Evolutionary conservation across 192 early-diverging fungal species (phyloP), one percentile per base, ranked within the genome.

Genomic region (Haplosporangium gracile): DNA sequence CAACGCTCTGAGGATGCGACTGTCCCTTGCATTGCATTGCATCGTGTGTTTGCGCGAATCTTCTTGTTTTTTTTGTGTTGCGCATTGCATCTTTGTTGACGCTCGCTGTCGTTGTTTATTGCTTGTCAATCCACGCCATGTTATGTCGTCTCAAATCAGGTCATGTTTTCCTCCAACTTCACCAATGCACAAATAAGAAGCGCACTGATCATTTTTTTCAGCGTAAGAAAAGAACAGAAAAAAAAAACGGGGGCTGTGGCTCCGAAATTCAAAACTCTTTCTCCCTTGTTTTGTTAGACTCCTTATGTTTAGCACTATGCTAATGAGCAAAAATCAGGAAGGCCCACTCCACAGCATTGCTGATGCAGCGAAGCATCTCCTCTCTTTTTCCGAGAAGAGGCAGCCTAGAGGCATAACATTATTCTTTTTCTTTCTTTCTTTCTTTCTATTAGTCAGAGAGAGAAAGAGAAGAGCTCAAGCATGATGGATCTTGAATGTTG

Each of bases 361-460:
- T 26, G 60, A 65, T 65, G 60, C 60, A 65, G 60, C 60, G 60
- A 65, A 65, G 60, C 11, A 65, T 65, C 60, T 26, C 60, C 49
- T 18, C 49, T 5, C 49, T 51, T 51, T 51, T 51, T 51, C 11
- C 60, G 60, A 65, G 26, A 32, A 29, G 60, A 32, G 60, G 60
- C 60, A 65, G 60, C 60, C 60, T 32, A 65, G 60, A 32, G 49
- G 49, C 20, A 51, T 15, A 5, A 5, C 49, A 4, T 51, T 51
- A 18, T 51, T 51, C 49, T 51, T 51, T 51, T 51, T 51, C 49
- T 51, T 51, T 22, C 49, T 49, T 2, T 29, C 26, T 9, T 29
- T 63, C 2, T 29, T 63, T 63, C 26, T 65, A 34, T 65, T 20
- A 22, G 29, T 65, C 29, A 57, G 24, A 1, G 2, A 5, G 45